Percentiles rank a stretch among this genome's conserved stretches.
Evolutionary conservation across 306 rosid genomes (phyloP).

Genomic region (Pueraria montana): DNA sequence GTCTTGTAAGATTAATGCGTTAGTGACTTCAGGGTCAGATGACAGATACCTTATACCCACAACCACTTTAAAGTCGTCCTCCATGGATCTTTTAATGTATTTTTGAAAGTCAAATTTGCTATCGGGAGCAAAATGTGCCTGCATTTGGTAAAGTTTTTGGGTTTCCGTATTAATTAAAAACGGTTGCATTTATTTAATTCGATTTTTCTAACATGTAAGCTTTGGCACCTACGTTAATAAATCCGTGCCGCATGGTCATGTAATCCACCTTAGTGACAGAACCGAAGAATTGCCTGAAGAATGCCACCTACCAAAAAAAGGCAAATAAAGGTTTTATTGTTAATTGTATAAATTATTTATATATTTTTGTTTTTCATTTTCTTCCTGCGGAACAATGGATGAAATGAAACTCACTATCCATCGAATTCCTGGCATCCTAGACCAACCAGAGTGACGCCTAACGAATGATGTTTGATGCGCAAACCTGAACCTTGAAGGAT

Average conservation of each 20-base stretch:
- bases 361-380: background rate
- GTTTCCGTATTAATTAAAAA: background rate
- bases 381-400: background rate
- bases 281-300: constrained; percentile 69
- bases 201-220: too few relatives aligned
- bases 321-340: background rate
- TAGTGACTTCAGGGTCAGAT: background rate
- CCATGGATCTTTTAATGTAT: constrained; percentile 79
- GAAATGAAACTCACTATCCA: constrained; percentile 69
- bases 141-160: background rate
- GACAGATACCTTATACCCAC: constrained; percentile 71
- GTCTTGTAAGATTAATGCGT: background rate
- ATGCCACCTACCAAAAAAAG: constrained; percentile 58
- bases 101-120: constrained; percentile 76
- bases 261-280: constrained; percentile 82
- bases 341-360: background rate
- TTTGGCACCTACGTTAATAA: constrained; percentile 62
- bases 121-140: constrained; percentile 77
- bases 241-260: constrained; percentile 75
- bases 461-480: constrained; percentile 78
- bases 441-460: constrained; percentile 69
- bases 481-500: constrained; percentile 79
- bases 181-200: background rate
- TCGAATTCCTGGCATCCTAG: constrained; percentile 65
- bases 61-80: constrained; percentile 80